A percentile compares a stretch with the other conserved stretches of the same genome.
phyloP scores from a whole-genome alignment of 2,329 filamentous ascomycete species.

The Paraphaeosphaeria sporulosa region DNA sequence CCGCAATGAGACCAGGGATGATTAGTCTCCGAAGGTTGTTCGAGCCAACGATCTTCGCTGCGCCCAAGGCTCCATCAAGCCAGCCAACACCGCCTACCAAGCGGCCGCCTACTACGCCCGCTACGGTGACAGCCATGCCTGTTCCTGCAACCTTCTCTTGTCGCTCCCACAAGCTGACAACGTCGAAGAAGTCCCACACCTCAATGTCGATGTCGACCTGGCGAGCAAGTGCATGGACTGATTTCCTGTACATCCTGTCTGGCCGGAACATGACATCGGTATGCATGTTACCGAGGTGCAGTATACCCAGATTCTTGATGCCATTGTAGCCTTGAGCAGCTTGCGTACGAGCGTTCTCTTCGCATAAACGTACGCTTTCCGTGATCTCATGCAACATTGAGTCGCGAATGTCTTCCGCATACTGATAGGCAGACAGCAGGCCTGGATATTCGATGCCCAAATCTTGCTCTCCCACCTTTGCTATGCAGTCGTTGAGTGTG shows the following conservation, averaged over 20 bases:
- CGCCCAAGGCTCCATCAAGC: slow-evolving; percentile 86
- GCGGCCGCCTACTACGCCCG: slow-evolving; percentile 82
- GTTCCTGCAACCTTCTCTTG: slow-evolving; percentile 96
- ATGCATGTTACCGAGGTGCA: slow-evolving; percentile 83
- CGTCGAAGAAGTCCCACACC: slow-evolving; percentile 91
- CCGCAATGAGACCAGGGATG: slow-evolving; percentile 78
- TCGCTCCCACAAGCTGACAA: slow-evolving; percentile 79
- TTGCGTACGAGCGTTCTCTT: slow-evolving; percentile 82
- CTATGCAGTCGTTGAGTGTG: slow-evolving; percentile 77
- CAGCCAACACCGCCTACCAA: slow-evolving; percentile 85
- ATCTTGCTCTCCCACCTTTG: slow-evolving; percentile 76
- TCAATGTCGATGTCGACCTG: slow-evolving; percentile 90
- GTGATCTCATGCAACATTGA: slow-evolving; percentile 92
- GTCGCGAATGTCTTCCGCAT: slow-evolving; percentile 89
- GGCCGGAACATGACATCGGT: slow-evolving; percentile 85
- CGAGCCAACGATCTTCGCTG: slow-evolving; percentile 79
- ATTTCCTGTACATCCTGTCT: slow-evolving; percentile 92
- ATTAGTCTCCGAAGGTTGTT: slow-evolving; percentile 83
- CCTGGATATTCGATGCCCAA: slow-evolving; percentile 88
- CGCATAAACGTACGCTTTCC: slow-evolving; percentile 77
- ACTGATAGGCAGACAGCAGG: slow-evolving; percentile 83
- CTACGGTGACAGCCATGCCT: slow-evolving; percentile 91
- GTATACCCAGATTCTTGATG: slow-evolving; percentile 86
- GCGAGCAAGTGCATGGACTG: slow-evolving; percentile 79
- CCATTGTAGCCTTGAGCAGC: slow-evolving; percentile 82